A percentile compares a stretch with the other conserved stretches of the same genome.
Evolutionary conservation across 371 early-diverging fungal species (phyloP).

Genomic region (Basidiobolus meristosporus): DNA sequence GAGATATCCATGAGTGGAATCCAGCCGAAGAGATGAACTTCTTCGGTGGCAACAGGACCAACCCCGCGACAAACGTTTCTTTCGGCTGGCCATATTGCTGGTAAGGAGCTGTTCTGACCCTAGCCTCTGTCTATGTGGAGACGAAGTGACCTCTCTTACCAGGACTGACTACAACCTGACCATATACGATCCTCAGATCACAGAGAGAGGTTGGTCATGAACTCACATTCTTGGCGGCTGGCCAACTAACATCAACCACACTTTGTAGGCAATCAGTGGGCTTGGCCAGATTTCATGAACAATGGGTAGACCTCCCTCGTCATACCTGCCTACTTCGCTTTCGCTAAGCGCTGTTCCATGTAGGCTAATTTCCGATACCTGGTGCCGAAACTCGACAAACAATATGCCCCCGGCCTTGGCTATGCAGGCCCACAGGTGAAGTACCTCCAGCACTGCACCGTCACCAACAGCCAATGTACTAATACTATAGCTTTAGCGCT

Average conservation of each 20-base stretch:
- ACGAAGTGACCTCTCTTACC: no score
- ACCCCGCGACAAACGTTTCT: constrained; percentile 1
- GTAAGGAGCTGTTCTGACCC: no score
- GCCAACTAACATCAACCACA: background rate
- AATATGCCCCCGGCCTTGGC: constrained; percentile 7
- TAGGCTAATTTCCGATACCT: constrained; percentile 7
- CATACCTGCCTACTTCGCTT: no score
- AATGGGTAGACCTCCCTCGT: constrained; percentile 1
- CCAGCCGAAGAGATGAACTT: constrained; percentile 13
- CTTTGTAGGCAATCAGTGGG: constrained; percentile 3
- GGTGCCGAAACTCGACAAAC: constrained; percentile 9
- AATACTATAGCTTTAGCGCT: background rate
- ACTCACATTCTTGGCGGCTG: constrained; percentile 1
- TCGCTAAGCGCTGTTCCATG: no score
- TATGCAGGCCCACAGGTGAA: constrained; percentile 8
- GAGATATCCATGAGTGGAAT: constrained; percentile 6
- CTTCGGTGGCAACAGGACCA: constrained; percentile 2
- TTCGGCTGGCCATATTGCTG: constrained; percentile 18
- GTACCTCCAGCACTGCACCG: no score
- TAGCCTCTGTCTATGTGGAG: no score
- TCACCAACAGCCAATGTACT: no score
- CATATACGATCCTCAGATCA: no score
- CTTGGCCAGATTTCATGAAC: constrained; percentile 8
- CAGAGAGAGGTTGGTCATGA: background rate
- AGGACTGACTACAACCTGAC: no score